Evolutionary conservation across 1,284 basidiomycete genomes (phyloP).

Genomic region (Ganoderma multipileum): DNA sequence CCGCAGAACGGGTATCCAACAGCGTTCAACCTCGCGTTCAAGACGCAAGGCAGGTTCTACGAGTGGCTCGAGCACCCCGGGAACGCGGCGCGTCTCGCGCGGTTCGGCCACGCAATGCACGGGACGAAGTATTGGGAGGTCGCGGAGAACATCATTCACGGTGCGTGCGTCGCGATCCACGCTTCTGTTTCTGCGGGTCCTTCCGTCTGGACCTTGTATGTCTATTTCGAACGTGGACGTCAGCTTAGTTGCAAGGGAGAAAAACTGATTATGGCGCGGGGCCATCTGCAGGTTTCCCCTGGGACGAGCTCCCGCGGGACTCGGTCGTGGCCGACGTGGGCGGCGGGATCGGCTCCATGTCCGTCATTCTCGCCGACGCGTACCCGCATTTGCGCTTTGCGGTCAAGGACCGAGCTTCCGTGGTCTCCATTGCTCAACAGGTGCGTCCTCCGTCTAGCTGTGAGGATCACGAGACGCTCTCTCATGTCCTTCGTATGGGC

Average conservation of each 20-base stretch:
- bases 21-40: constrained; percentile 30
- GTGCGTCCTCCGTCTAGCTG: constrained; percentile 20
- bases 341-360: constrained; percentile 41
- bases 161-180: constrained; percentile 12
- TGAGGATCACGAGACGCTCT: too few relatives aligned
- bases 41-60: constrained; percentile 35
- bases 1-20: constrained; percentile 14
- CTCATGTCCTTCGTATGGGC: too few relatives aligned
- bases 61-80: constrained; percentile 27
- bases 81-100: constrained; percentile 22
- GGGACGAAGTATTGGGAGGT: constrained; percentile 29
- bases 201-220: too few relatives aligned
- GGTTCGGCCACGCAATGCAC: constrained; percentile 29
- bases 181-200: neutral
- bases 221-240: too few relatives aligned
- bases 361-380: constrained; percentile 32
- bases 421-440: constrained; percentile 39
- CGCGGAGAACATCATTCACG: constrained; percentile 28
- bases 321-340: constrained; percentile 45
- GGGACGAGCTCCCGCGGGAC: constrained; percentile 59
- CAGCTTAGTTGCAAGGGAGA: too few relatives aligned
- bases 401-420: constrained; percentile 40
- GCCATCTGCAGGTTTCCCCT: constrained; percentile 60
- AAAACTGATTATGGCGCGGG: too few relatives aligned
- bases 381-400: constrained; percentile 33